These are phyloP conservation scores for Priceomyces medius DNA, from an alignment of 805 yeast genomes.

Conservation along the genomic window DNA sequence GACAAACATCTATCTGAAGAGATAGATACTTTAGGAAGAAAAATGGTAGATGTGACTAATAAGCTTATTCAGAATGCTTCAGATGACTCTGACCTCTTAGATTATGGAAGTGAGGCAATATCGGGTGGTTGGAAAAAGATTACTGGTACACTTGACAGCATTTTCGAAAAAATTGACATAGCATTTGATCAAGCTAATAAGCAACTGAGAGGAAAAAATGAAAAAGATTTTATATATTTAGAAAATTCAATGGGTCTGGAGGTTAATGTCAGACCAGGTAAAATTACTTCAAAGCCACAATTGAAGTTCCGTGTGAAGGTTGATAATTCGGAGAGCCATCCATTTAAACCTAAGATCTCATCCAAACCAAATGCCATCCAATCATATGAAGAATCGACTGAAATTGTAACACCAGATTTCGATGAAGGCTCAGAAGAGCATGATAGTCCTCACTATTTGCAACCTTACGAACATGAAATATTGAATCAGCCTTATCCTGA, in stretches of 20 bases:
- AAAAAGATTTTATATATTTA: slow-evolving; percentile 42
- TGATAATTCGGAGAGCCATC: slow-evolving; percentile 66
- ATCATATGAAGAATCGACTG: slow-evolving; percentile 53
- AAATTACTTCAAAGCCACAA: slow-evolving; percentile 67
- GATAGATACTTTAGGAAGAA: slow-evolving; percentile 40
- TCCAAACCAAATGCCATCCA: slow-evolving; percentile 69
- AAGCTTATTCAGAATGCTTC: slow-evolving; percentile 20
- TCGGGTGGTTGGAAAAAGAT: slow-evolving; percentile 60
- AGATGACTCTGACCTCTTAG: slow-evolving; percentile 27
- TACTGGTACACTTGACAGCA: slow-evolving; percentile 60
- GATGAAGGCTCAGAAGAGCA: slow-evolving; percentile 31
- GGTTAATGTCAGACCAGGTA: slow-evolving; percentile 11
- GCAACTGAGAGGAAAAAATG: slow-evolving; percentile 13
- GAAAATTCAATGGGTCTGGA: slow-evolving; percentile 40
- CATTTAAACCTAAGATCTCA: slow-evolving; percentile 74
- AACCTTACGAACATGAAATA: slow-evolving; percentile 83
- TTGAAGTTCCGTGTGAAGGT: slow-evolving; percentile 51
- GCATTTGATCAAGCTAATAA: slow-evolving; percentile 50
- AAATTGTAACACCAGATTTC: slow-evolving; percentile 28
- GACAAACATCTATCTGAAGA: slow-evolving; percentile 46
- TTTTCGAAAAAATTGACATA: slow-evolving; percentile 76
- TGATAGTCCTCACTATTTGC: slow-evolving; percentile 61
- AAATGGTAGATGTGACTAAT: slow-evolving; percentile 36
- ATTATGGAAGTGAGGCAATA: slow-evolving; percentile 44
- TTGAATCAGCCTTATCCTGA: slow-evolving; percentile 66